Evolutionary conservation across 176 grass and related monocot genomes (phyloP), one percentile per base, ranked within the genome.

Genomic region (Oryza brachyantha): DNA sequence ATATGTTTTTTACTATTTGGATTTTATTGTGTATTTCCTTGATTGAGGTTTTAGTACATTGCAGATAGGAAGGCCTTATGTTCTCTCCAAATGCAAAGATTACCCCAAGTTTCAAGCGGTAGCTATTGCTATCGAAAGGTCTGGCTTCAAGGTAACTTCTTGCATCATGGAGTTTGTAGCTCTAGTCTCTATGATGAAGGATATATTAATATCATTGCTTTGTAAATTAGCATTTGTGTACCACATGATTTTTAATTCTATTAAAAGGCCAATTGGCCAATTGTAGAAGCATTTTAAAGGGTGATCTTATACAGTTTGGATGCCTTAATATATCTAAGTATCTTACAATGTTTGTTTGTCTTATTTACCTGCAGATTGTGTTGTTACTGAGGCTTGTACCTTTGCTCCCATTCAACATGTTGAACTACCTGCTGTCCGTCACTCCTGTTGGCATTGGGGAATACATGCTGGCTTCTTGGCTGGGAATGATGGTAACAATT

Each of bases 321-420:
- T 36, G 35, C 35, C 35, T 36, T 36, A 66, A 61, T 61, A 24
- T 61, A 67, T 13, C 63, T 52, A 21, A 41, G 4, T 65, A 48
- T 79, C 70, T 75, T 45, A 76, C 60, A 37, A 60, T 86, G 50
- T 80, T 62, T 19, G 39, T 5, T 21, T 78, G 32, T 86, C 46
- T 64, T 85, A 58, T 82, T 80, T 58, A 2, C 75, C 36, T 57
- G 38, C 90, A 98, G 95, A 98, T 98, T 40, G 95, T 93, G 50
- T 71, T 98, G 80, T 70, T 99, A 75, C 79, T 99, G 63, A 93
- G 96, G 81, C 81, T 99, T 81, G 96, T 99, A 52, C 96, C 96
- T 69, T 80, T 99, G 70, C 96, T 99, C 79, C 96, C 96, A 0
- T 99, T 99, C 81, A 99, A 99, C 85, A 99, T 99, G 96, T 87